phyloP scores from a whole-genome alignment of 345 rosid genomes.

The thale cress (Arabidopsis thaliana) region DNA sequence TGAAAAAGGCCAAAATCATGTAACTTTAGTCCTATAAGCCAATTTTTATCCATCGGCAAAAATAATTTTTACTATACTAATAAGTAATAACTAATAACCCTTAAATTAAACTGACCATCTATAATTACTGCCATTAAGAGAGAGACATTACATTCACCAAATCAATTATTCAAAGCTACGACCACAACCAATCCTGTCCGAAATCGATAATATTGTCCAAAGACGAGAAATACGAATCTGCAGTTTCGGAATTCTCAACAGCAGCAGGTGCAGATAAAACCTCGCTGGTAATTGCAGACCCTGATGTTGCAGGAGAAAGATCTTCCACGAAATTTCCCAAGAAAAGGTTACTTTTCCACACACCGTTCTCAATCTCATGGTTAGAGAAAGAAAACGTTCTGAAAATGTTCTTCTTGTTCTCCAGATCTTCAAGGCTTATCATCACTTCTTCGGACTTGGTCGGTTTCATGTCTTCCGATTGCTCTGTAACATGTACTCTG shows the following conservation, averaged over 20 bases:
- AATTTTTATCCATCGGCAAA: slow-evolving; percentile 21
- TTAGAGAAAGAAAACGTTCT: slow-evolving; percentile 42
- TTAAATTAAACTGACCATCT: slow-evolving; percentile 6
- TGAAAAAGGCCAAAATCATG: slow-evolving; percentile 2
- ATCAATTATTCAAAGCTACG: not conserved
- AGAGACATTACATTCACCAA: slow-evolving; percentile 15
- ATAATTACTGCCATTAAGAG: not conserved
- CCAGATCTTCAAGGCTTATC: slow-evolving; percentile 31
- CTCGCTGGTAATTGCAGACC: slow-evolving; percentile 40
- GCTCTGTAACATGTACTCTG: slow-evolving; percentile 35
- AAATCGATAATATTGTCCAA: slow-evolving; percentile 48
- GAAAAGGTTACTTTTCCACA: slow-evolving; percentile 36
- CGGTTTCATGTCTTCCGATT: slow-evolving; percentile 39
- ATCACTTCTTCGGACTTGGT: slow-evolving; percentile 43
- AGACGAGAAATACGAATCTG: slow-evolving; percentile 53
- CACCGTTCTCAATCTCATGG: slow-evolving; percentile 26
- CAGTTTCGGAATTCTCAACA: slow-evolving; percentile 50
- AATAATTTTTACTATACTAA: slow-evolving; percentile 9
- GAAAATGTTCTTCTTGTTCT: slow-evolving; percentile 36
- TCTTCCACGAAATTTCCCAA: slow-evolving; percentile 19
- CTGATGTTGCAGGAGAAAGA: slow-evolving; percentile 43
- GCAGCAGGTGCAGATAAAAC: slow-evolving; percentile 37
- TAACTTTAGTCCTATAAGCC: slow-evolving; percentile 3
- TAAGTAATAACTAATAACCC: not conserved
- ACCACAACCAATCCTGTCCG: slow-evolving; percentile 53